Evolutionary conservation across 2,329 filamentous ascomycete genomes (phyloP), one percentile per base, ranked within the genome.

Genomic region (Diaporthe sp.): DNA sequence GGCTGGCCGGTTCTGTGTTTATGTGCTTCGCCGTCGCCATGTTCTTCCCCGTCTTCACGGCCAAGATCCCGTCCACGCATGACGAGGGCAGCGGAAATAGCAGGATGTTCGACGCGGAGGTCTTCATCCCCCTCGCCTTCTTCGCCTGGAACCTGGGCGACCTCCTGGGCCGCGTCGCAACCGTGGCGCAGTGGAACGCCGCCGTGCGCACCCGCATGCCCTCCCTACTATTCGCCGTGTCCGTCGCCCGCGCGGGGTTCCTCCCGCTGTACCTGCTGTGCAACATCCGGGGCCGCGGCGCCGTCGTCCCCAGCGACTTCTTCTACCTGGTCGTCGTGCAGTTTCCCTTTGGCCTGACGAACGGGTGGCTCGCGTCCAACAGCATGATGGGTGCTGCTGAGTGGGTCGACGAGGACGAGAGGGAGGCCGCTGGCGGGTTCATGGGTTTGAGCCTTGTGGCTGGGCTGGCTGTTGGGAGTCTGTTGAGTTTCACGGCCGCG

Each of bases 101-200:
- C 7, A 47, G 87, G 22, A 84, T 97, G 22, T 90, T 97, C 77
- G 90, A 91, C 70, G 91, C 94, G 0, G 87, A 91, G 0, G 92
- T 93, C 22, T 99, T 98, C 82, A 96, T 98, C 73, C 96, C 97
- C 0, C 88, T 98, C 0, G 95, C 90, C 4, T 97, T 98, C 83
- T 90, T 98, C 75, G 91, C 97, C 81, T 99, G 97, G 97, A 99
- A 98, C 81, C 81, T 93, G 2, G 97, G 97, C 56, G 97, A 98
- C 81, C 86, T 98, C 10, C 76, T 90, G 19, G 97, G 97, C 8
- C 91, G 97, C 12, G 84, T 97, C 27, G 82, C 90, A 1, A 93
- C 95, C 1, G 89, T 81, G 77, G 89, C 83, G 82, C 92, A 81
- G 71, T 86, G 81, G 79, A 93, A 77, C n/a, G 82, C 83, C 1